Base-by-base conservation (phyloP, 2,329 filamentous ascomycete species). In the Botrytis paeoniae region DNA sequence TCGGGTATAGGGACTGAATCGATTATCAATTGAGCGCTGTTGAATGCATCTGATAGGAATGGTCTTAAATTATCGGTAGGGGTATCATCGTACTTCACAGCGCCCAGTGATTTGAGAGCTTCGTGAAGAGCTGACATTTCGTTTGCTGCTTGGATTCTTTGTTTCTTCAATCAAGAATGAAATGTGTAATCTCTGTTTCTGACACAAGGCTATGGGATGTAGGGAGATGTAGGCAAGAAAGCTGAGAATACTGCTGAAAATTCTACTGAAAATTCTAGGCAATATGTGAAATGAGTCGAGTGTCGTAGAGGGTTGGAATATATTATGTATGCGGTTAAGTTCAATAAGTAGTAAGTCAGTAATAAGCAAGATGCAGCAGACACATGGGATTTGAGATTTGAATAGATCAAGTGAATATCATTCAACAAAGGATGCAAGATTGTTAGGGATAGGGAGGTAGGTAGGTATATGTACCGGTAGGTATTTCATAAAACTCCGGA, bases 1-100 rank as follows among this genome's bases (percentile, higher is more conserved):
- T 84, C 84, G 18, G 86, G 80, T 39, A 85, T 85, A 5, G 94
- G 94, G 1, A 97, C 88, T 9, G 93, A 95, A 79, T 95, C 92
- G 78, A 92, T 85, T 72, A 97, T 87, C 29, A 91, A 84, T 78
- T 94, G 91, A 32, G 89, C 89, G 74, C 92, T 86, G 41, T 83
- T 83, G 80, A 95, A 92, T 74, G 92, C 88, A 60, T 85, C 83
- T 73, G 83, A 79, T 60, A 92, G 81, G 79, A 89, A 90, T 12
- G 83, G 78, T 32, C 85, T 82, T 59, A 91, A 85, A 73, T 86
- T 83, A 64, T 88, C 83, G 37, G 82, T 80, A 75, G 83, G 78
- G 70, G 84, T 79, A 37, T 82, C 82, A 48, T 84, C 81, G 86
- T 88, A 91, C 62, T 87, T 83, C 73, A 86, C 83, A 18, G 89